Conservation (phyloP, 176 grass and related monocot genomes). For the Elymus sibiricus region DNA sequence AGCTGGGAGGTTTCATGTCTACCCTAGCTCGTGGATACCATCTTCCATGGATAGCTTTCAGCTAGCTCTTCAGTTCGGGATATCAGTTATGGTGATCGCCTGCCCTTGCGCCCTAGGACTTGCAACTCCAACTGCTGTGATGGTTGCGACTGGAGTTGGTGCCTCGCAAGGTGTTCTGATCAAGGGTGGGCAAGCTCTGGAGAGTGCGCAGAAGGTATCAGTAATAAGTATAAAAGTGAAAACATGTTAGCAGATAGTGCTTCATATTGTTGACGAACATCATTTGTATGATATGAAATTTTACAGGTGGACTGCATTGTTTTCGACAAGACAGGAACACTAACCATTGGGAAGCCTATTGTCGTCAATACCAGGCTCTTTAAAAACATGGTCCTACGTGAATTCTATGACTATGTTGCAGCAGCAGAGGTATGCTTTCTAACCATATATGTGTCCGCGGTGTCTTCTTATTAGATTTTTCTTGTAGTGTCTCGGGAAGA, state of each 20-base stretch:
- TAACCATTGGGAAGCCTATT: conserved; percentile 80
- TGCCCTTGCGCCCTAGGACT: conserved; percentile 90
- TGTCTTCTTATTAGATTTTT: neutral
- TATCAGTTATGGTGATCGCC: conserved; percentile 99
- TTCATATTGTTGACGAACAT: conserved; percentile 23
- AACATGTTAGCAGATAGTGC: neutral
- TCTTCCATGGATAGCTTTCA: conserved; percentile 93
- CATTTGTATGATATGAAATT: neutral
- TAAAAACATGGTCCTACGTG: conserved; percentile 73
- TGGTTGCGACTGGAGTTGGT: conserved; percentile 97
- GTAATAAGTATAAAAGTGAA: neutral
- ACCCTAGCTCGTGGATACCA: conserved; percentile 84
- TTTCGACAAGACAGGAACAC: conserved; percentile 94
- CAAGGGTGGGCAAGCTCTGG: conserved; percentile 92
- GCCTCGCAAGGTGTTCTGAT: conserved; percentile 91
- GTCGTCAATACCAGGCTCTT: conserved; percentile 76
- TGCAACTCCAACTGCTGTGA: conserved; percentile 96
- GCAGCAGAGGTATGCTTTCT: conserved; percentile 58
- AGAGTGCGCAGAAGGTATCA: conserved; percentile 86
- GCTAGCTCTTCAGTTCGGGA: conserved; percentile 91
- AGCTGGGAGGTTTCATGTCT: conserved; percentile 67
- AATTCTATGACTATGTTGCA: conserved; percentile 74
- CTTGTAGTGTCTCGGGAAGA: neutral
- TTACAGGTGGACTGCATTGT: conserved; percentile 81
- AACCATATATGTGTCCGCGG: neutral